These are phyloP conservation scores for Phaeosphaeriaceae sp. DNA, from an alignment of 2,329 filamentous ascomycete species.

Conservation along the genomic window DNA sequence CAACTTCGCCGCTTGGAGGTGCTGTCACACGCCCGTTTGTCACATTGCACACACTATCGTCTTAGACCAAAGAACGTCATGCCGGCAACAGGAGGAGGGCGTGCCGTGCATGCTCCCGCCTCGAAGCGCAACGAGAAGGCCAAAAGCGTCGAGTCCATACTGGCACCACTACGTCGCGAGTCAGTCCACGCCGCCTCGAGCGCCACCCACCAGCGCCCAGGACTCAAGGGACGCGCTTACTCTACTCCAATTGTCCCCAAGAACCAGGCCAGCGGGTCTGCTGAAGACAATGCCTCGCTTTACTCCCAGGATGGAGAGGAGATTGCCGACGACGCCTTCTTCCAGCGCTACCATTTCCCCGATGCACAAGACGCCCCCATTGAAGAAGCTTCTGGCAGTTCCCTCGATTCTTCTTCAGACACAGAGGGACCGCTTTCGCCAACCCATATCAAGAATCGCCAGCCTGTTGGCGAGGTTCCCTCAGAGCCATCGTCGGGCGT, in stretches of 20 bases:
- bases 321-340: constrained; percentile 49
- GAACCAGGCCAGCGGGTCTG: constrained; percentile 23
- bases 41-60: constrained; percentile 2
- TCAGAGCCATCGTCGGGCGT: constrained; percentile 33
- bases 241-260: constrained; percentile 46
- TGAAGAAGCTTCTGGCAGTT: constrained; percentile 32
- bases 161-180: constrained; percentile 25
- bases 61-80: constrained; percentile 6
- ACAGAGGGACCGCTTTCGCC: constrained; percentile 49
- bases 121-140: constrained; percentile 32
- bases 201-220: constrained; percentile 32
- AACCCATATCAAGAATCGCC: constrained; percentile 37
- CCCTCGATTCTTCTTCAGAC: constrained; percentile 41
- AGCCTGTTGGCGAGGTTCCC: constrained; percentile 22
- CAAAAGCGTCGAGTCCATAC: constrained; percentile 35
- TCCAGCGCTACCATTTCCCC: constrained; percentile 50
- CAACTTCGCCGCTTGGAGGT: constrained; percentile 3
- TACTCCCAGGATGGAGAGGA: constrained; percentile 62
- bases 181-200: constrained; percentile 12
- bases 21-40: constrained; percentile 7
- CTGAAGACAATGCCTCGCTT: constrained; percentile 44
- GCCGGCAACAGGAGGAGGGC: constrained; percentile 24
- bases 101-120: constrained; percentile 15
- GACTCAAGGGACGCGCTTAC: constrained; percentile 45
- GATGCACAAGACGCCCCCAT: constrained; percentile 25